A percentile compares a stretch with the other conserved stretches of the same genome.
Evolutionary conservation across 2,329 filamentous ascomycete genomes (phyloP).

Genomic region (Fusarium sublunatum): DNA sequence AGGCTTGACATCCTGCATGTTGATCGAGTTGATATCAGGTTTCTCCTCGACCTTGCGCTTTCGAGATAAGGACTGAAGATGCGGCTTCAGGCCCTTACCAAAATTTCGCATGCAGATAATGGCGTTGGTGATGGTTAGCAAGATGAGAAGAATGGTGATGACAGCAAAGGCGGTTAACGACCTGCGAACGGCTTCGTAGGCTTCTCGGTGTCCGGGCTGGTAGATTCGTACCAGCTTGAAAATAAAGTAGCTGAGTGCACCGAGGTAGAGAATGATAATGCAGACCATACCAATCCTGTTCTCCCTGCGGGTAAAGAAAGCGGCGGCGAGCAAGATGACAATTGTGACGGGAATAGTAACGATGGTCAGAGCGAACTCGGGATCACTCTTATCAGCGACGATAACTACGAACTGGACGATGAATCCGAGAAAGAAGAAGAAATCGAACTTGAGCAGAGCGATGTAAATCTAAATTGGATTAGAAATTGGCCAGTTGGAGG

Average conservation of each 20-base stretch:
- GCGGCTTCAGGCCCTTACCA: constrained; percentile 86
- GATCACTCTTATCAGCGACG: constrained; percentile 73
- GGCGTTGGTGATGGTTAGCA: constrained; percentile 89
- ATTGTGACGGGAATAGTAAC: constrained; percentile 93
- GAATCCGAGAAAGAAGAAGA: constrained; percentile 99
- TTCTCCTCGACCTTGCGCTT: constrained; percentile 62
- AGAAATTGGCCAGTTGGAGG: neutral
- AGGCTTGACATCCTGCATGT: constrained; percentile 67
- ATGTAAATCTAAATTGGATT: constrained; percentile 82
- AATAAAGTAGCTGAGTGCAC: constrained; percentile 91
- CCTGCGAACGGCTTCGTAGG: constrained; percentile 83
- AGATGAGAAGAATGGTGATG: constrained; percentile 88
- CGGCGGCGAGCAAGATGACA: constrained; percentile 84
- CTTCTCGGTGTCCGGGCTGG: constrained; percentile 64
- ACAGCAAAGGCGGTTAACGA: constrained; percentile 94
- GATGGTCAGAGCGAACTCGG: constrained; percentile 87
- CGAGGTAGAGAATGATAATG: constrained; percentile 88
- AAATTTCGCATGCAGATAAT: constrained; percentile 92
- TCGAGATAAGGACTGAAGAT: constrained; percentile 70
- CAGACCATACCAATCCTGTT: constrained; percentile 79
- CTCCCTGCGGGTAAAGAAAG: constrained; percentile 86
- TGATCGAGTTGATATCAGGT: constrained; percentile 67
- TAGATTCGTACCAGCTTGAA: constrained; percentile 99
- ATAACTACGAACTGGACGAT: constrained; percentile 98
- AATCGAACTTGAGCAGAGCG: constrained; percentile 96